Evolutionary conservation across 1,139 yeast genomes (phyloP).

Genomic region (Petasospora rhodanensis): DNA sequence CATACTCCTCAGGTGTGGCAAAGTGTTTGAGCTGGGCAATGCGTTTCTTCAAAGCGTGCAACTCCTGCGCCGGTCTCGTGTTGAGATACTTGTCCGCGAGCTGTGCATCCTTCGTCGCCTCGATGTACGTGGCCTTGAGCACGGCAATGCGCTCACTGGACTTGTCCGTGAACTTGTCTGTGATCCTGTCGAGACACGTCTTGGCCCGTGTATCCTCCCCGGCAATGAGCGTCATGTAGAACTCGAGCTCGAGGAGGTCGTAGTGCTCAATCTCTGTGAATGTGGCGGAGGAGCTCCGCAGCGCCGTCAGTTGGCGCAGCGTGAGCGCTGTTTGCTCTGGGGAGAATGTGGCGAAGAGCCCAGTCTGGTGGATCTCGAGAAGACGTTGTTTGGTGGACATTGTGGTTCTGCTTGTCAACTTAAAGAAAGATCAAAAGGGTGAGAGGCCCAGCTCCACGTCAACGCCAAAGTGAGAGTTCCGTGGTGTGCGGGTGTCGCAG

Average conservation of each 20-base stretch:
- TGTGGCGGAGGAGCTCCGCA: slow-evolving; percentile 18
- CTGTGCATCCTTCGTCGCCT: slow-evolving; percentile 45
- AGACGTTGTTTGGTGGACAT: slow-evolving; percentile 28
- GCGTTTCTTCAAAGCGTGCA: slow-evolving; percentile 33
- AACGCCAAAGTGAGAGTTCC: too few species aligned
- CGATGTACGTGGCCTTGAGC: slow-evolving; percentile 54
- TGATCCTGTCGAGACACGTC: slow-evolving; percentile 52
- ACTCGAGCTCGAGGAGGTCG: slow-evolving; percentile 64
- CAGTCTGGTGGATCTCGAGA: slow-evolving; percentile 33
- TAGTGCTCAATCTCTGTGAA: slow-evolving; percentile 48
- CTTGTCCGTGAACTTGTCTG: slow-evolving; percentile 59
- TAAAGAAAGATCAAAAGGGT: too few species aligned
- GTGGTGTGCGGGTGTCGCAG: too few species aligned
- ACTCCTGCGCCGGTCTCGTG: slow-evolving; percentile 29
- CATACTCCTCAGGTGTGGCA: slow-evolving; percentile 26
- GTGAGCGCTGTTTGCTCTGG: slow-evolving; percentile 34
- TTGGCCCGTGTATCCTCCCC: slow-evolving; percentile 70
- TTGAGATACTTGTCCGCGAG: slow-evolving; percentile 33
- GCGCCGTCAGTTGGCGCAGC: slow-evolving; percentile 32
- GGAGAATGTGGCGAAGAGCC: slow-evolving; percentile 34
- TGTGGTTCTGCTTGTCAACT: neutral
- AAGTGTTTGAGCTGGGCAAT: slow-evolving; percentile 28
- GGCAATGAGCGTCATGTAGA: slow-evolving; percentile 60
- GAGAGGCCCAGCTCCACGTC: too few species aligned
- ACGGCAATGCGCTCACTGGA: slow-evolving; percentile 52